These are phyloP conservation scores for Boletus tomentosulus DNA, from an alignment of 768 basidiomycete species.

Conservation along the genomic window DNA sequence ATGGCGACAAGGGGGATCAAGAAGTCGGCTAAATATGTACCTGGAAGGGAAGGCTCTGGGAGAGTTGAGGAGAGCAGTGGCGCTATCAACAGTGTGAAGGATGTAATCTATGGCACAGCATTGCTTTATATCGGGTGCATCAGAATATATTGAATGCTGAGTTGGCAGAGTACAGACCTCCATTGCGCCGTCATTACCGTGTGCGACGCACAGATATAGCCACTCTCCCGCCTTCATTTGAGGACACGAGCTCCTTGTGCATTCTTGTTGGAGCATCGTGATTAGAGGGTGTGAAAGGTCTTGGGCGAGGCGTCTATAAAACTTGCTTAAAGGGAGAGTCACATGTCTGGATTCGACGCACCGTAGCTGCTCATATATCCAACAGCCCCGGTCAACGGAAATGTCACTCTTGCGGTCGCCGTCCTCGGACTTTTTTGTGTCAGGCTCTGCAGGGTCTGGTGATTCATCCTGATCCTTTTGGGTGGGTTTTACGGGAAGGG, in stretches of 20 bases:
- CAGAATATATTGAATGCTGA: conserved; percentile 13
- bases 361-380: conserved; percentile 74
- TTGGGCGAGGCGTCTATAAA: conserved; percentile 73
- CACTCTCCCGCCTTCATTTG: conserved; percentile 99
- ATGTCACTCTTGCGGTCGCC: conserved; percentile 41
- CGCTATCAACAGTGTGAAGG: conserved; percentile 87
- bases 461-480: conserved; percentile 25
- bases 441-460: conserved; percentile 28
- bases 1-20: conserved; percentile 18
- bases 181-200: conserved; percentile 83
- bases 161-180: conserved; percentile 49
- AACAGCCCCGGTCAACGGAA: conserved; percentile 75
- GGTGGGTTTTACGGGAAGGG: conserved; percentile 56
- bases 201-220: conserved; percentile 94
- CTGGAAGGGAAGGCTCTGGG: conserved; percentile 89
- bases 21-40: conserved; percentile 38
- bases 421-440: conserved; percentile 28
- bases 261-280: conserved; percentile 81
- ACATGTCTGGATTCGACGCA: conserved; percentile 19
- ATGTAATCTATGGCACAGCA: conserved; percentile 99
- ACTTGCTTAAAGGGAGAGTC: background rate
- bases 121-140: conserved; percentile 46
- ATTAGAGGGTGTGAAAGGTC: conserved; percentile 85
- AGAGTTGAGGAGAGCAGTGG: conserved; percentile 87
- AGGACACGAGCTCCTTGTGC: conserved; percentile 81